Conservation (phyloP, 2,329 filamentous ascomycete genomes). For the Niveomyces coronatus region DNA sequence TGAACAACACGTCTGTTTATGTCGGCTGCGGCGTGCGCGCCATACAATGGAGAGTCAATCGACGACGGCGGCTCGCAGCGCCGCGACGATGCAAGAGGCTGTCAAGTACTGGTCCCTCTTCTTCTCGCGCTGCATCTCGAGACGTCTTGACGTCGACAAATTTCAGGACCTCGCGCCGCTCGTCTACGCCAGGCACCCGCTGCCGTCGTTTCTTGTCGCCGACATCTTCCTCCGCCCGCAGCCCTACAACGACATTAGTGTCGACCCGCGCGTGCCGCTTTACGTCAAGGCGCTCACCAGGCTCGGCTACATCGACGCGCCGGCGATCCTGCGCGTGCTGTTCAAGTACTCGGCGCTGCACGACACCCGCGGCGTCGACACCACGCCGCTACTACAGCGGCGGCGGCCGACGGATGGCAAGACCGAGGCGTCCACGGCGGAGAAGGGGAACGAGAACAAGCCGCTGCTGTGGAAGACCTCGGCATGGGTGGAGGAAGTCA, state of each 20-base stretch:
- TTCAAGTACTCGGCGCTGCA: constrained; percentile 48
- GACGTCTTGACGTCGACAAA: constrained; percentile 40
- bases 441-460: constrained; percentile 13
- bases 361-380: too few relatives aligned
- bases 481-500: constrained; percentile 68
- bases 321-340: constrained; percentile 44
- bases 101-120: constrained; percentile 40
- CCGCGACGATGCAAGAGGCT: constrained; percentile 20
- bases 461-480: constrained; percentile 43
- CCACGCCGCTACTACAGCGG: constrained; percentile 11
- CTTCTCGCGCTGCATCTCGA: constrained; percentile 36
- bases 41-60: constrained; percentile 3
- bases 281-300: constrained; percentile 48
- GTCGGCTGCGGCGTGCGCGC: too few relatives aligned
- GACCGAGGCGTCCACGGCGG: constrained; percentile 14
- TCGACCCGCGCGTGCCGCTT: constrained; percentile 49
- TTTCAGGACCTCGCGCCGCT: constrained; percentile 43
- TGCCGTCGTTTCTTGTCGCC: constrained; percentile 41
- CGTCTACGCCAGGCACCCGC: constrained; percentile 39
- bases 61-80: constrained; percentile 10
- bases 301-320: constrained; percentile 40
- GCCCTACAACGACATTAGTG: constrained; percentile 33
- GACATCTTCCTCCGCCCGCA: constrained; percentile 49
- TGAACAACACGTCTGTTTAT: too few relatives aligned
- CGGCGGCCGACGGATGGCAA: constrained; percentile 4